These are phyloP conservation scores for Aureobasidium namibiae DNA, from an alignment of 2,329 filamentous ascomycete species.

Conservation along the genomic window DNA sequence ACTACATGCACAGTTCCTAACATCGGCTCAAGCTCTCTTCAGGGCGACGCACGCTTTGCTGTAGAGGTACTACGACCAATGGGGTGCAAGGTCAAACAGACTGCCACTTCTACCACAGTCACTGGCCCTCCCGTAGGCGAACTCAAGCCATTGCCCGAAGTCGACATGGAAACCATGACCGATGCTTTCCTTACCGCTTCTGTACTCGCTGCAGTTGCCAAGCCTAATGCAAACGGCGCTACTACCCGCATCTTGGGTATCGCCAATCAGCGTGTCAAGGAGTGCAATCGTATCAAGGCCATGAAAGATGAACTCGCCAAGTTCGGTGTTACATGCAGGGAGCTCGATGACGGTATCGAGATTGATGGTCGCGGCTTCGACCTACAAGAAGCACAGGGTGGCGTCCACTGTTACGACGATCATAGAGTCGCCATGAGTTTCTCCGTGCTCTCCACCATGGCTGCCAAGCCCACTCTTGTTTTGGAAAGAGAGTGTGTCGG, in stretches of 20 bases:
- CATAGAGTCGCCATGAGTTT: slow-evolving; percentile 99
- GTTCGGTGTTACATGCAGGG: slow-evolving; percentile 77
- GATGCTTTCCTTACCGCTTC: slow-evolving; percentile 95
- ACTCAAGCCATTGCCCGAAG: slow-evolving; percentile 66
- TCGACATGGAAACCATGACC: slow-evolving; percentile 99
- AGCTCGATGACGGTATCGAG: slow-evolving; percentile 92
- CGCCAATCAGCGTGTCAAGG: slow-evolving; percentile 95
- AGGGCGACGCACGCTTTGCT: slow-evolving; percentile 91
- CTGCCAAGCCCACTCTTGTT: slow-evolving; percentile 65
- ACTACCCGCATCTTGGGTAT: slow-evolving; percentile 86
- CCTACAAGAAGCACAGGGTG: slow-evolving; percentile 44
- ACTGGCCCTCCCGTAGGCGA: slow-evolving; percentile 71
- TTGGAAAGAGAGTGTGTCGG: slow-evolving; percentile 87
- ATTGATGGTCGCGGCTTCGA: slow-evolving; percentile 50
- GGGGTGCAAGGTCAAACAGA: slow-evolving; percentile 87
- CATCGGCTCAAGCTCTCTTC: slow-evolving; percentile 83
- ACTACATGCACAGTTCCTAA: slow-evolving; percentile 95
- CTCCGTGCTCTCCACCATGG: slow-evolving; percentile 71
- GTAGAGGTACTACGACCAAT: slow-evolving; percentile 83
- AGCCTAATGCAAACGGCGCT: slow-evolving; percentile 51
- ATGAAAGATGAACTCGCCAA: slow-evolving; percentile 95
- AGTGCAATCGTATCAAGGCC: slow-evolving; percentile 91
- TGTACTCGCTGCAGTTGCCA: slow-evolving; percentile 81
- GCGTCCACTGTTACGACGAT: slow-evolving; percentile 91
- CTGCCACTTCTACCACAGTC: slow-evolving; percentile 78